Base-by-base conservation (phyloP, 2,329 filamentous ascomycete species). In the Fusarium cicatricum region DNA sequence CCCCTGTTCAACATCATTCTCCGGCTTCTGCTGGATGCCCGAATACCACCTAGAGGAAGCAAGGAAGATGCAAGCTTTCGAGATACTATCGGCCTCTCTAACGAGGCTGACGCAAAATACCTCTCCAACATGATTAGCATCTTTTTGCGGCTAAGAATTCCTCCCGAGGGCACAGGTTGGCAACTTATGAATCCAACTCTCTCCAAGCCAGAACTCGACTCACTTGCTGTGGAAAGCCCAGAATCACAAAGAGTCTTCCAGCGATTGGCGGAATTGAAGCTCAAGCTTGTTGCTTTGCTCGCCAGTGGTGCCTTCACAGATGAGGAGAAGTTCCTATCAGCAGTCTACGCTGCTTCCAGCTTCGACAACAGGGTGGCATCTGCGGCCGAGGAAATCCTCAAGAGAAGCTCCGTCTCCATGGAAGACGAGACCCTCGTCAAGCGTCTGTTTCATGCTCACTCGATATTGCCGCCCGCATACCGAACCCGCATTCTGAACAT, bases 301-400 rank as follows among this genome's bases (percentile, higher is more conserved):
- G 87, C 90, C 3, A 97, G 91, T 69, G 92, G 91, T 5, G 87
- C 93, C 7, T 98, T 99, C 73, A 87, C 80, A 0, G 92, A 97
- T 58, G 77, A 86, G 1, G 91, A 98, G 70, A 87, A 92, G 28
- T 92, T 97, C 66, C 74, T 97, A 11, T 90, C 94, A 1, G 90
- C 92, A 1, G 76, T 98, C 1, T 92, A 90, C 71, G 92, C 93
- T 5, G 89, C 92, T 21, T 88, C 92, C 1, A 93, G 93, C 74
- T 79, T 87, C 2, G 95, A 97, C 62, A 91, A 88, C 31, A 85
- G 89, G 9, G 87, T 97, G 32, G 87, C 90, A 11, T 86, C 90
- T n/a, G 78, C 91, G n/a, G 94, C 91, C 0, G 92, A 97, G 52
- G 92, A 97, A 66, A 85, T 96, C 42, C 75, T 98, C 62, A 99